phyloP scores from a whole-genome alignment of 352 stramenopile species.

The Pythium dissotocum region DNA sequence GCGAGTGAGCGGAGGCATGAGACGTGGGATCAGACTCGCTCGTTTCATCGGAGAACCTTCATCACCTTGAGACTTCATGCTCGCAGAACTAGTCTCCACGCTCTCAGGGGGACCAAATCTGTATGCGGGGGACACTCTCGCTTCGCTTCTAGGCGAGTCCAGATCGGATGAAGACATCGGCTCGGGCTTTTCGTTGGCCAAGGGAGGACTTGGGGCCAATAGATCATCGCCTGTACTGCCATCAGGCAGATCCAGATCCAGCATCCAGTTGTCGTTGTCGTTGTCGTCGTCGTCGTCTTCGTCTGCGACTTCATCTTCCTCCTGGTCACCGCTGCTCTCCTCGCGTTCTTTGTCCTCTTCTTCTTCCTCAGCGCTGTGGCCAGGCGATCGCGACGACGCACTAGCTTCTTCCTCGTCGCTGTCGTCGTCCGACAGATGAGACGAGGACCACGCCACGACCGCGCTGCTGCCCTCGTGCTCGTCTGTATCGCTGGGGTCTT shows the following conservation, averaged over 20 bases:
- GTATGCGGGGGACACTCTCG: background rate
- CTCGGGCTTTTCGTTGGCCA: background rate
- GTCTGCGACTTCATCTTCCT: slow-evolving; percentile 2
- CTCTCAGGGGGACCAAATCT: background rate
- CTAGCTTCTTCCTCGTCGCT: slow-evolving; percentile 15
- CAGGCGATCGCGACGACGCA: slow-evolving; percentile 19
- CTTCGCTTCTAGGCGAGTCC: background rate
- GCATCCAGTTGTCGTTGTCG: slow-evolving; percentile 15
- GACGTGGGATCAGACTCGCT: slow-evolving; percentile 14
- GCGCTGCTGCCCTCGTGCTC: slow-evolving; percentile 6
- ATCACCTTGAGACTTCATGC: background rate
- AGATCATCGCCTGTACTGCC: background rate
- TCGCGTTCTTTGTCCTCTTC: slow-evolving; percentile 1
- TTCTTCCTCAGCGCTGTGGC: slow-evolving; percentile 17
- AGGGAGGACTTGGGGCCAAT: background rate
- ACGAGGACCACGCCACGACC: slow-evolving; percentile 20
- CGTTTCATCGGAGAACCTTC: background rate
- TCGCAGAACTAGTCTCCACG: background rate
- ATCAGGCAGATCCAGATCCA: slow-evolving; percentile 22
- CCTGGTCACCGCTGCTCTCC: background rate
- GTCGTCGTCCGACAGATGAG: slow-evolving; percentile 31
- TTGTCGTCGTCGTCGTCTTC: background rate
- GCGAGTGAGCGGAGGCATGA: slow-evolving; percentile 10
- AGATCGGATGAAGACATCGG: background rate
- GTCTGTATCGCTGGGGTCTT: background rate